Evolutionary conservation across 768 basidiomycete species (phyloP).

Genomic region (Amanita inopinata): DNA sequence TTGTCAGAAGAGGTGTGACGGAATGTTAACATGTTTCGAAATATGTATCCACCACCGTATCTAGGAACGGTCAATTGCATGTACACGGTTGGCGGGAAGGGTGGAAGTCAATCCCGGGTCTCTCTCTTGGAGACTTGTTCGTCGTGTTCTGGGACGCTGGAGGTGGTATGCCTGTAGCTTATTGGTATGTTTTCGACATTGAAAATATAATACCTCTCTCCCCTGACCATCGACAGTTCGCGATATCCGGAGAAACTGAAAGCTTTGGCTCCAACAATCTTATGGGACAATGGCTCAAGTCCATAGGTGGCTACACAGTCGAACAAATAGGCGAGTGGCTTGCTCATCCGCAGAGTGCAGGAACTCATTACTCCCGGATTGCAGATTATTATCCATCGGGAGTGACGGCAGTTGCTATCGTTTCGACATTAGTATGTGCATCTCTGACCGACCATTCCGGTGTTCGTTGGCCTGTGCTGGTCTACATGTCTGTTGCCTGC

Average conservation of each 20-base stretch:
- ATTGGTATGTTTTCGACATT: constrained; percentile 28
- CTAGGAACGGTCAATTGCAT: constrained; percentile 48
- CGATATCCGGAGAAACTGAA: constrained; percentile 57
- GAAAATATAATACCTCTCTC: not conserved
- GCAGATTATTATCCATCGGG: constrained; percentile 47
- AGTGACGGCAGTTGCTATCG: constrained; percentile 54
- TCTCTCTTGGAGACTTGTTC: constrained; percentile 36
- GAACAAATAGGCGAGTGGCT: constrained; percentile 41
- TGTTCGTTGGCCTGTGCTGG: constrained; percentile 53
- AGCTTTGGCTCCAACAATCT: constrained; percentile 62
- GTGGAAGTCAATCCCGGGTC: constrained; percentile 31
- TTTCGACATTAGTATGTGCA: constrained; percentile 52
- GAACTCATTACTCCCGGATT: not conserved
- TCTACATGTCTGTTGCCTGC: constrained; percentile 50
- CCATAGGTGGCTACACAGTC: constrained; percentile 50
- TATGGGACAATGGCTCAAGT: constrained; percentile 65
- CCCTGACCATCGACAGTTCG: constrained; percentile 33
- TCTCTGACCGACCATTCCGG: constrained; percentile 52
- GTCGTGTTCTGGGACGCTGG: constrained; percentile 48
- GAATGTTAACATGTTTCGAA: not conserved
- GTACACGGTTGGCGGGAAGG: constrained; percentile 33
- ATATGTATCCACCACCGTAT: not conserved
- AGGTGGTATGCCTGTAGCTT: constrained; percentile 62
- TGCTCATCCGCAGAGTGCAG: not conserved
- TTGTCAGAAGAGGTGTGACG: constrained; percentile 42